Evolutionary conservation across 2,329 filamentous ascomycete species (phyloP).

Genomic region (Claviceps sp.): DNA sequence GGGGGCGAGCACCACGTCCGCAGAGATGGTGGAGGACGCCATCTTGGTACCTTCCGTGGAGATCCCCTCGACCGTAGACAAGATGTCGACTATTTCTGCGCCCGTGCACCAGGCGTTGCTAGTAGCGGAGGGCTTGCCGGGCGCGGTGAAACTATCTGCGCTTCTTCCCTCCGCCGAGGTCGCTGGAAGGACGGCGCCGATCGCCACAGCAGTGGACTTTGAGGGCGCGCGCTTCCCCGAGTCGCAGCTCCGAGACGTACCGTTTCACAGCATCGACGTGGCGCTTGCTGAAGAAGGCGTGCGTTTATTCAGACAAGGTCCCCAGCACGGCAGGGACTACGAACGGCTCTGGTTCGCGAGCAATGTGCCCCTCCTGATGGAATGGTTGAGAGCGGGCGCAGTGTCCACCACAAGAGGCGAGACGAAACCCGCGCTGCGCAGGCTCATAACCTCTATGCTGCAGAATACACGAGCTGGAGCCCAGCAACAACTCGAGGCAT

Average conservation of each 20-base stretch:
- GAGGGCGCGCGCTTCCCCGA: slow-evolving; percentile 29
- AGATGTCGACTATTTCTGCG: slow-evolving; percentile 55
- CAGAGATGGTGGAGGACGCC: slow-evolving; percentile 42
- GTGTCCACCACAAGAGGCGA: slow-evolving; percentile 25
- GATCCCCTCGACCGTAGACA: slow-evolving; percentile 51
- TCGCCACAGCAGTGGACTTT: slow-evolving; percentile 46
- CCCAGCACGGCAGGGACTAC: slow-evolving; percentile 57
- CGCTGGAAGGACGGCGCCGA: slow-evolving; percentile 19
- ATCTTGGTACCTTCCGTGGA: slow-evolving; percentile 66
- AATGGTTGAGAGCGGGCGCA: slow-evolving; percentile 49
- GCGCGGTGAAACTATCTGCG: slow-evolving; percentile 41
- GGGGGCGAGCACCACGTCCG: slow-evolving; percentile 18
- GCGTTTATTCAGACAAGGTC: slow-evolving; percentile 51
- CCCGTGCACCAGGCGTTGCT: slow-evolving; percentile 76
- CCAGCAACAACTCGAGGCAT: slow-evolving; percentile 31
- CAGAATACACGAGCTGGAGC: slow-evolving; percentile 38
- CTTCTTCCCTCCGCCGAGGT: slow-evolving; percentile 27
- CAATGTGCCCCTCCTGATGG: slow-evolving; percentile 48
- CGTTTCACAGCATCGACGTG: slow-evolving; percentile 49
- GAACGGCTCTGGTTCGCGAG: slow-evolving; percentile 63
- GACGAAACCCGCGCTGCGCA: slow-evolving; percentile 53
- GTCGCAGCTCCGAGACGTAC: slow-evolving; percentile 20
- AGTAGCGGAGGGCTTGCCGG: slow-evolving; percentile 58
- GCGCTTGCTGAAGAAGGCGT: slow-evolving; percentile 49
- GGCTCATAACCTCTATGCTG: slow-evolving; percentile 55